These are phyloP conservation scores for Apodospora peruviana DNA, from an alignment of 495 filamentous ascomycete species.

Conservation along the genomic window DNA sequence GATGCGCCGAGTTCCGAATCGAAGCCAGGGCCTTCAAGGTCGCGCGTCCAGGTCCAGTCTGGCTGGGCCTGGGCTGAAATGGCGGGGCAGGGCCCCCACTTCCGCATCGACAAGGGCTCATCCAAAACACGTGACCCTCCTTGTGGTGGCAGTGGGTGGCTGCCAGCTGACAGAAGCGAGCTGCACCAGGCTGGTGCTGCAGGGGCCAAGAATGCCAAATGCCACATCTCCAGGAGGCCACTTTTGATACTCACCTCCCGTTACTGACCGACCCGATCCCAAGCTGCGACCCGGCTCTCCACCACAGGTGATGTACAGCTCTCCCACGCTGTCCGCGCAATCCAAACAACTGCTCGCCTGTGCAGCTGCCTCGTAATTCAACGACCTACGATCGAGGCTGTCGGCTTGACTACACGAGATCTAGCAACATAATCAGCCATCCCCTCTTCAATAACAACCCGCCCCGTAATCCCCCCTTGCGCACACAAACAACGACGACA, in stretches of 20 bases:
- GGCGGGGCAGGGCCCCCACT: constrained; percentile 24
- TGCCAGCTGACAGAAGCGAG: constrained; percentile 16
- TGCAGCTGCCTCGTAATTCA: constrained; percentile 5
- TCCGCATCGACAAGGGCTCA: neutral
- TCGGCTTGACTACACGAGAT: neutral
- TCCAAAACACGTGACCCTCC: constrained; percentile 16
- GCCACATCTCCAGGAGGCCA: constrained; percentile 29
- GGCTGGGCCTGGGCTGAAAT: constrained; percentile 5
- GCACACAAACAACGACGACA: neutral
- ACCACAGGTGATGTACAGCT: constrained; percentile 21
- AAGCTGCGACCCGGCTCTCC: constrained; percentile 18
- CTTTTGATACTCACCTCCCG: constrained; percentile 17
- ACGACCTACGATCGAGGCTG: constrained; percentile 6
- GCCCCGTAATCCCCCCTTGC: constrained; percentile 11
- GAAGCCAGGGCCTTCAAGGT: neutral
- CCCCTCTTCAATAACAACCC: constrained; percentile 7
- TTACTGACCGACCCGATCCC: constrained; percentile 15
- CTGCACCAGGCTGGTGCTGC: constrained; percentile 1
- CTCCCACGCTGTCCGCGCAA: constrained; percentile 14
- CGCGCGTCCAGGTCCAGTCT: neutral
- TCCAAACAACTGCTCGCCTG: constrained; percentile 6
- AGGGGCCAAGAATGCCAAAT: constrained; percentile 17
- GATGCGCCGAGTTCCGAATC: neutral
- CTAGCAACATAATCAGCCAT: neutral
- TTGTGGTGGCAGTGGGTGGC: too few species aligned